Conservation (phyloP, 2,329 filamentous ascomycete species). For the Dissoconium aciculare region DNA sequence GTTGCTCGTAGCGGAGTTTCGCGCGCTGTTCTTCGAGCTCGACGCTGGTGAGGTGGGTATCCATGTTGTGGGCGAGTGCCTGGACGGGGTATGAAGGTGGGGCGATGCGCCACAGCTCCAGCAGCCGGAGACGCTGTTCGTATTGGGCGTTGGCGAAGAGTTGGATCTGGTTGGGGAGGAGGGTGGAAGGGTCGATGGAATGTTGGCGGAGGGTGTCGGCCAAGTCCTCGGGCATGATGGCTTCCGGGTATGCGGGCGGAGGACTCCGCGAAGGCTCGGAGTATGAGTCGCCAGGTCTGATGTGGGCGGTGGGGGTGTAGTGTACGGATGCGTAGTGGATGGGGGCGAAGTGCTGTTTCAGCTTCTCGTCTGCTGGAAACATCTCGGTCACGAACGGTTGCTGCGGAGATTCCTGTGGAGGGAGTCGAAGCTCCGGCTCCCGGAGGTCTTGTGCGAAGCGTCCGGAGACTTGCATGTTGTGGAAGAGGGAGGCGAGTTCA, state of each 20-base stretch:
- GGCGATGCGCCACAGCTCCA: slow-evolving; percentile 75
- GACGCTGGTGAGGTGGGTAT: slow-evolving; percentile 34
- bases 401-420: slow-evolving; percentile 22
- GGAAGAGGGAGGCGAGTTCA: slow-evolving; percentile 68
- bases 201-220: slow-evolving; percentile 43
- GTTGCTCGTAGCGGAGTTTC: slow-evolving; percentile 44
- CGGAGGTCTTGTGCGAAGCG: too few relatives aligned
- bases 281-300: slow-evolving; percentile 32
- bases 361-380: background rate
- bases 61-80: slow-evolving; percentile 30
- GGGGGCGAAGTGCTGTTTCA: slow-evolving; percentile 23
- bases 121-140: slow-evolving; percentile 56
- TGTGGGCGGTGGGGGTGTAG: slow-evolving; percentile 67
- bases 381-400: slow-evolving; percentile 4
- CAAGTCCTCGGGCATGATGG: slow-evolving; percentile 17
- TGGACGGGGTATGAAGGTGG: slow-evolving; percentile 43
- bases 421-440: too few relatives aligned
- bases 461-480: slow-evolving; percentile 50
- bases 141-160: slow-evolving; percentile 63
- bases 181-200: slow-evolving; percentile 52
- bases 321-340: slow-evolving; percentile 68
- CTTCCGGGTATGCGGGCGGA: slow-evolving; percentile 19
- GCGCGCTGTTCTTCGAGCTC: slow-evolving; percentile 42
- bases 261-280: slow-evolving; percentile 20
- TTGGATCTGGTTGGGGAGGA: slow-evolving; percentile 61